phyloP scores from a whole-genome alignment of 495 filamentous ascomycete species.

The Penicillium robsamsonii region DNA sequence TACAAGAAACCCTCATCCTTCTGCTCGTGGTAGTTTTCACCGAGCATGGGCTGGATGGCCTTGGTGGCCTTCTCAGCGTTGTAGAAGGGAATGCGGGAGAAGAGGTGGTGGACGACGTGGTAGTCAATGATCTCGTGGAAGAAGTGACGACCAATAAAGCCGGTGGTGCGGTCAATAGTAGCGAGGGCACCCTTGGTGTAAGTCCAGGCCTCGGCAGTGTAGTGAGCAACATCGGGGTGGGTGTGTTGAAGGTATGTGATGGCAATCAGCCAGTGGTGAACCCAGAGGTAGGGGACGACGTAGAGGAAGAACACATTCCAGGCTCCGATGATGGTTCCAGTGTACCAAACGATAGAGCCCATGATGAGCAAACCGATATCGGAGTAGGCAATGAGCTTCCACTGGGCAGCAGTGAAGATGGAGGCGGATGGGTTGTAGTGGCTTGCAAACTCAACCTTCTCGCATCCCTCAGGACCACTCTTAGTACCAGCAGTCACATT shows the following conservation, averaged over 20 bases:
- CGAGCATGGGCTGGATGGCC: constrained; percentile 80
- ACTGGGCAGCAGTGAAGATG: constrained; percentile 60
- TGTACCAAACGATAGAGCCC: constrained; percentile 42
- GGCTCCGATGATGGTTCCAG: constrained; percentile 45
- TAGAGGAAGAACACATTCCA: constrained; percentile 53
- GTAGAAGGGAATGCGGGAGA: constrained; percentile 83
- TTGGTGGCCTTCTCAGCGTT: constrained; percentile 81
- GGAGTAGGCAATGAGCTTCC: constrained; percentile 53
- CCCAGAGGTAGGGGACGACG: constrained; percentile 57
- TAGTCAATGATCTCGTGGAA: constrained; percentile 90
- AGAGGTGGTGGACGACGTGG: constrained; percentile 85
- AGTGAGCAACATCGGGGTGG: constrained; percentile 78
- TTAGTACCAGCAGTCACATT: constrained; percentile 53
- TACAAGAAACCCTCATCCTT: constrained; percentile 33
- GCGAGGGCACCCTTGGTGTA: constrained; percentile 79
- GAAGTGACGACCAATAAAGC: constrained; percentile 79
- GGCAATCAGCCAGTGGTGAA: constrained; percentile 64
- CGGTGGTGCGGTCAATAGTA: constrained; percentile 84
- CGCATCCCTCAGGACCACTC: constrained; percentile 34
- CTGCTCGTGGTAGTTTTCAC: constrained; percentile 72
- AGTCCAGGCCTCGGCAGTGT: constrained; percentile 70
- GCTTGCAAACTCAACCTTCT: constrained; percentile 50
- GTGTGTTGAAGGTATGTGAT: constrained; percentile 90
- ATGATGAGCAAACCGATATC: constrained; percentile 57
- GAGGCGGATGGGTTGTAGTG: constrained; percentile 61